phyloP scores from a whole-genome alignment of 2,329 filamentous ascomycete genomes.

The Ampelomyces quisqualis region DNA sequence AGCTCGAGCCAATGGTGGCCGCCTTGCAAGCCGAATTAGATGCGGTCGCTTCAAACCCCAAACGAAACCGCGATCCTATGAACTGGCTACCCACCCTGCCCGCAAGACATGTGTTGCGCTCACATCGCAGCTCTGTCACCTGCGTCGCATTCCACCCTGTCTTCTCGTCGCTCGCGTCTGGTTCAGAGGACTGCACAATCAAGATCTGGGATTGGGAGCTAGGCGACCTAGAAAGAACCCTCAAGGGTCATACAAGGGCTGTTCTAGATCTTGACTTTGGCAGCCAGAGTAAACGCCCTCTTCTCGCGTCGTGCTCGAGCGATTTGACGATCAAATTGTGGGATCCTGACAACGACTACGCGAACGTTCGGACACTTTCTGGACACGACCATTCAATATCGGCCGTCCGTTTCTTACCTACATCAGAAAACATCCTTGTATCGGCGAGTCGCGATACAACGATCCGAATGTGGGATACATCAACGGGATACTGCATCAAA shows the following conservation, averaged over 20 bases:
- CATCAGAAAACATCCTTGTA: constrained; percentile 80
- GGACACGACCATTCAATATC: constrained; percentile 93
- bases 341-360: constrained; percentile 90
- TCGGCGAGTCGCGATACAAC: constrained; percentile 84
- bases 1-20: constrained; percentile 75
- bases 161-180: constrained; percentile 86
- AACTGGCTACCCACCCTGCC: constrained; percentile 85
- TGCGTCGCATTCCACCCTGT: constrained; percentile 91
- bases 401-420: constrained; percentile 83
- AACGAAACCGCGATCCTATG: constrained; percentile 78
- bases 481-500: constrained; percentile 87
- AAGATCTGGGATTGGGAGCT: constrained; percentile 98
- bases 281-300: constrained; percentile 73
- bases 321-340: constrained; percentile 94
- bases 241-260: constrained; percentile 89
- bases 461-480: constrained; percentile 87
- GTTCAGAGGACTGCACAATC: constrained; percentile 88
- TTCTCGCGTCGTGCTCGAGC: constrained; percentile 81
- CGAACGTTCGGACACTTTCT: constrained; percentile 87
- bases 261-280: constrained; percentile 90
- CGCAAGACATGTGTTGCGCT: constrained; percentile 78
- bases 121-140: constrained; percentile 77
- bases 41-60: constrained; percentile 75
- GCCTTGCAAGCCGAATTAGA: constrained; percentile 81
- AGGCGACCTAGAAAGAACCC: constrained; percentile 83